Conservation (phyloP, 1,284 basidiomycete species). For the Cystobasidium sp. region DNA sequence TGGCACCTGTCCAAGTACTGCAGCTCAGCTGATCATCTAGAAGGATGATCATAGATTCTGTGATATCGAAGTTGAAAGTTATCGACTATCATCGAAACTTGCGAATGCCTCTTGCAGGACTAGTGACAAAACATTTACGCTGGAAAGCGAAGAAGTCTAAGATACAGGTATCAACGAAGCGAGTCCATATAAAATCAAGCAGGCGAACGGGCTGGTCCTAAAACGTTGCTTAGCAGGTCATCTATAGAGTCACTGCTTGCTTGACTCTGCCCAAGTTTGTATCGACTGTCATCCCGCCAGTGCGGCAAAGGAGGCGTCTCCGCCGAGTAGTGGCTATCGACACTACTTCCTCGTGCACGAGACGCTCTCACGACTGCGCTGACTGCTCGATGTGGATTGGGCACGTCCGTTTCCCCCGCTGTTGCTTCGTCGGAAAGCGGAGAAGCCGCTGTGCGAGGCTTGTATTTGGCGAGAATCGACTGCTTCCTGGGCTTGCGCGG, state of each 20-base stretch:
- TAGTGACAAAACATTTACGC: no score
- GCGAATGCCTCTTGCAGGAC: no score
- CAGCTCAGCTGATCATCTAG: neutral
- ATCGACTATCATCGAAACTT: no score
- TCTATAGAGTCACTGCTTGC: slow-evolving; percentile 31
- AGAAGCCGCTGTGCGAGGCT: slow-evolving; percentile 18
- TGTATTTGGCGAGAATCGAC: slow-evolving; percentile 27
- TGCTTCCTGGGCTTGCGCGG: slow-evolving; percentile 36
- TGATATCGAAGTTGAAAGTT: no score
- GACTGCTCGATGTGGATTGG: slow-evolving; percentile 35
- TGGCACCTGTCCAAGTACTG: no score
- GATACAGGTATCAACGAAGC: neutral
- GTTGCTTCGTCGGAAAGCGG: slow-evolving; percentile 25
- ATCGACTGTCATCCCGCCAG: slow-evolving; percentile 1
- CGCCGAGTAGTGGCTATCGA: slow-evolving; percentile 15
- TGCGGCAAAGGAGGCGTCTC: neutral
- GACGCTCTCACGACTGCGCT: slow-evolving; percentile 33
- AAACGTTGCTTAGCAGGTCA: slow-evolving; percentile 30
- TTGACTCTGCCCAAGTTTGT: slow-evolving; percentile 24
- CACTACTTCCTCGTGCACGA: slow-evolving; percentile 26
- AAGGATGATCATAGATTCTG: no score
- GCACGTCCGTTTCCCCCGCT: slow-evolving; percentile 9
- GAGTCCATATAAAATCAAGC: neutral
- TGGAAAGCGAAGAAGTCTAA: neutral
- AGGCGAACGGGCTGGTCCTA: slow-evolving; percentile 33